Evolutionary conservation across 73 alveolate genomes (phyloP).

Genomic region (Breviolum minutum): DNA sequence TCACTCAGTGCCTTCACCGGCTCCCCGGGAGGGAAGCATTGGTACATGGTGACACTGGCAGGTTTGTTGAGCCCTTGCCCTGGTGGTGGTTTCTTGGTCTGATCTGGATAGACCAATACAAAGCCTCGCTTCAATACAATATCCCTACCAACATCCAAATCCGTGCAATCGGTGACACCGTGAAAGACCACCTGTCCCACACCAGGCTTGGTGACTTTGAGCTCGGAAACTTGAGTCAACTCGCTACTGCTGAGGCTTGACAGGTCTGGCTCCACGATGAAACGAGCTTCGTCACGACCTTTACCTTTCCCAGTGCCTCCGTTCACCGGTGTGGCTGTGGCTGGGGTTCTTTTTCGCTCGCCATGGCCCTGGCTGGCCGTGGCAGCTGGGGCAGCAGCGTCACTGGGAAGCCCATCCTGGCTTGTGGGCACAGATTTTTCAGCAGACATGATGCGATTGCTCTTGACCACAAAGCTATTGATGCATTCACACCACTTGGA

Average conservation of each 20-base stretch:
- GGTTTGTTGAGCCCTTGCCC: constrained; percentile 83
- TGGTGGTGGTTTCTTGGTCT: constrained; percentile 49
- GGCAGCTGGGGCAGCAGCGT: not conserved
- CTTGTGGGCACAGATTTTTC: not conserved
- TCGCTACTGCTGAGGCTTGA: not conserved
- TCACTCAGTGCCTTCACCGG: constrained; percentile 44
- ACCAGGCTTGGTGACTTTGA: constrained; percentile 17
- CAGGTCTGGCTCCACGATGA: constrained; percentile 49
- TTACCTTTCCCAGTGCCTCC: not conserved
- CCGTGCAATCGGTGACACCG: constrained; percentile 65
- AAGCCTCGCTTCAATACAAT: constrained; percentile 67
- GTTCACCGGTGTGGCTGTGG: not conserved
- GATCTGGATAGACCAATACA: constrained; percentile 71
- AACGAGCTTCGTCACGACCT: not conserved
- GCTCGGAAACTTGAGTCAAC: constrained; percentile 3
- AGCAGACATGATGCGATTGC: not conserved
- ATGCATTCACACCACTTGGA: constrained; percentile 27
- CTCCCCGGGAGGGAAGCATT: constrained; percentile 84
- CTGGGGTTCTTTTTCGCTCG: not conserved
- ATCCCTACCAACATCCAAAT: constrained; percentile 29
- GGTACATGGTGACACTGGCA: constrained; percentile 90
- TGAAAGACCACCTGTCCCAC: constrained; percentile 59
- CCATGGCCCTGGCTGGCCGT: not conserved
- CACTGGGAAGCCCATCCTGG: not conserved
- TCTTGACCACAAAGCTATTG: not conserved